Base-by-base conservation (phyloP, 805 yeast species). In the Ogataea pignaliae region DNA sequence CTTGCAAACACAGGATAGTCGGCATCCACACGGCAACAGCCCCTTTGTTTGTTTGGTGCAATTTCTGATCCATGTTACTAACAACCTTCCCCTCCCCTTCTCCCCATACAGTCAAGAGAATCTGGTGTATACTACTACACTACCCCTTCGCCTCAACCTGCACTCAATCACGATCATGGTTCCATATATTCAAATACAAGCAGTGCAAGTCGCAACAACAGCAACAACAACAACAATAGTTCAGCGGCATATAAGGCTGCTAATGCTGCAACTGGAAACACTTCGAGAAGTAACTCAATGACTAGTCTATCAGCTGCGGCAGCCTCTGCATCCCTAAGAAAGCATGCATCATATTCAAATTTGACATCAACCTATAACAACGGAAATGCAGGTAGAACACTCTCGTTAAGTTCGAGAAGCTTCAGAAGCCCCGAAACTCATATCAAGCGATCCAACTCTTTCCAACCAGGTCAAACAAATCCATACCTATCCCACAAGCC, bases 371-470 rank as follows among this genome's bases (percentile, higher is more conserved):
- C 31, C 17, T n/a, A 21, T 6, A 18, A 26, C 12, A 17, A 36
- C 12, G 36, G 32, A 17, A 29, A 40, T 12, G 40, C 40, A 11
- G 59, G 52, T 6, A 44, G 69, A 13, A 46, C 67, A 9, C 62
- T 63, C 65, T 64, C 68, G 12, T 49, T 64, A 29, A 62, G 61
- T 36, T 57, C 61, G 3, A 45, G 67, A 37, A 54, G 55, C 31
- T 56, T 61, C 29, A 52, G 65, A 43, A 33, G 46, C 18, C 59
- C 60, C 11, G 34, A 41, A 13, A 46, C 14, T 9, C 40, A 21
- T 29, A 45, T 36, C 26, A 35, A 61, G 35, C 48, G 63, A 47
- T 48, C 65, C 10, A 52, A 53, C 39, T 55, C 65, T 7, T 52
- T 53, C 32, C 61, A 57, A 36, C 49, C 57, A 9, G 46, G 52